These are phyloP conservation scores for Metschnikowia corniflorae DNA, from an alignment of 805 yeast species.

Conservation along the genomic window DNA sequence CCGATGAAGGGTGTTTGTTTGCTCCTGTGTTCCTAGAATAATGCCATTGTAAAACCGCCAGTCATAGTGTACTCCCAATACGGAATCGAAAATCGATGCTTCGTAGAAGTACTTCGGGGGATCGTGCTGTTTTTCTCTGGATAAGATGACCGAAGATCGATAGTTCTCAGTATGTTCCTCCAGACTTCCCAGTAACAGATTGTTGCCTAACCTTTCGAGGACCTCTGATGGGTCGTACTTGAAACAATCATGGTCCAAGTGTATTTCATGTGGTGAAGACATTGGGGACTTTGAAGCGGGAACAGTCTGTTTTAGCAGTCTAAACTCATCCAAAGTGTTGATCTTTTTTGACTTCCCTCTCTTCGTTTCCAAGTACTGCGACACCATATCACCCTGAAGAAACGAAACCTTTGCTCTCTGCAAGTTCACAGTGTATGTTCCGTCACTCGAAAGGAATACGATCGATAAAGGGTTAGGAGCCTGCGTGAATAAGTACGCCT, in stretches of 20 bases:
- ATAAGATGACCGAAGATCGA: conserved; percentile 13
- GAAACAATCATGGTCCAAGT: conserved; percentile 27
- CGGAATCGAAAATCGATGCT: conserved; percentile 26
- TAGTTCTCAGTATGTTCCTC: conserved; percentile 8
- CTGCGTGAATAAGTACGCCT: conserved; percentile 21
- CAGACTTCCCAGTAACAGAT: conserved; percentile 9
- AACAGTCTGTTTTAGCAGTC: conserved; percentile 16
- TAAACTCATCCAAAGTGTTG: conserved; percentile 23
- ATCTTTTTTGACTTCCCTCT: conserved; percentile 6
- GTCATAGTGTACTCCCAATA: conserved; percentile 26
- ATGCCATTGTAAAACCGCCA: conserved; percentile 27
- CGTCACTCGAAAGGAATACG: conserved; percentile 29
- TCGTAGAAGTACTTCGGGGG: conserved; percentile 43
- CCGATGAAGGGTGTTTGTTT: conserved; percentile 21
- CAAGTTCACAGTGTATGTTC: conserved; percentile 27
- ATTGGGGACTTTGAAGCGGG: conserved; percentile 23
- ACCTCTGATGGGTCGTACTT: conserved; percentile 20
- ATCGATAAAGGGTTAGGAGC: conserved; percentile 31
- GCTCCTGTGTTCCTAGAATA: conserved; percentile 18
- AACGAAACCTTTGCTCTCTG: conserved; percentile 15
- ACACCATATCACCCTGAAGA: conserved; percentile 23
- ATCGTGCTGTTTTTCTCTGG: conserved; percentile 5
- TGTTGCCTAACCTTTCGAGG: conserved; percentile 17
- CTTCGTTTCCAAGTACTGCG: conserved; percentile 14
- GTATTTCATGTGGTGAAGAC: conserved; percentile 24